Conservation (phyloP, 495 filamentous ascomycete species). For the Choiromyces venosus region DNA sequence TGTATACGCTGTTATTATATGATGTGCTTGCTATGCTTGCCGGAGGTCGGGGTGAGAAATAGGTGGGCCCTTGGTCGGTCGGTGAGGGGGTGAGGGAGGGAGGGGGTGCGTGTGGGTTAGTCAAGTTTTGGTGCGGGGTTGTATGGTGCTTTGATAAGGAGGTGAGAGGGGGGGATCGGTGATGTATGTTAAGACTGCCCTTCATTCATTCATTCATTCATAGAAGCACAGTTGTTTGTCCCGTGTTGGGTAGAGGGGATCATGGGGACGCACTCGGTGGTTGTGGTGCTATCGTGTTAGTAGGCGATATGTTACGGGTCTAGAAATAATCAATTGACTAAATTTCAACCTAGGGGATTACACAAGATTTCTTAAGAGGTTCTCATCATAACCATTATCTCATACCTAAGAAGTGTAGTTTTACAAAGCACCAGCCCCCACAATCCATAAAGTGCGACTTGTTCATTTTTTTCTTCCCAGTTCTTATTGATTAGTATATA, state of each 20-base stretch:
- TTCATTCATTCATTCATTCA: too few relatives aligned
- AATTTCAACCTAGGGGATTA: not conserved
- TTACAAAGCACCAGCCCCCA: not conserved
- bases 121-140: too few relatives aligned
- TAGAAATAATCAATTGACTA: not conserved
- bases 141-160: not conserved
- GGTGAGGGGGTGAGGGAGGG: too few relatives aligned
- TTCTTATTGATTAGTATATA: too few relatives aligned
- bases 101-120: too few relatives aligned
- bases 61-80: too few relatives aligned
- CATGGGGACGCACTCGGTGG: not conserved
- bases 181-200: not conserved
- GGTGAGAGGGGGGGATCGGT: not conserved
- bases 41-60: not conserved
- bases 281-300: not conserved
- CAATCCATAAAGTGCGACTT: too few relatives aligned
- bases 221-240: not conserved
- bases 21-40: not conserved
- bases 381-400: not conserved
- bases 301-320: not conserved
- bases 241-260: not conserved
- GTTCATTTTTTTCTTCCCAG: too few relatives aligned
- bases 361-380: too few relatives aligned
- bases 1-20: not conserved
- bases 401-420: not conserved